Evolutionary conservation across 2,329 filamentous ascomycete species (phyloP).

Genomic region (Pyrenophora seminiperda): DNA sequence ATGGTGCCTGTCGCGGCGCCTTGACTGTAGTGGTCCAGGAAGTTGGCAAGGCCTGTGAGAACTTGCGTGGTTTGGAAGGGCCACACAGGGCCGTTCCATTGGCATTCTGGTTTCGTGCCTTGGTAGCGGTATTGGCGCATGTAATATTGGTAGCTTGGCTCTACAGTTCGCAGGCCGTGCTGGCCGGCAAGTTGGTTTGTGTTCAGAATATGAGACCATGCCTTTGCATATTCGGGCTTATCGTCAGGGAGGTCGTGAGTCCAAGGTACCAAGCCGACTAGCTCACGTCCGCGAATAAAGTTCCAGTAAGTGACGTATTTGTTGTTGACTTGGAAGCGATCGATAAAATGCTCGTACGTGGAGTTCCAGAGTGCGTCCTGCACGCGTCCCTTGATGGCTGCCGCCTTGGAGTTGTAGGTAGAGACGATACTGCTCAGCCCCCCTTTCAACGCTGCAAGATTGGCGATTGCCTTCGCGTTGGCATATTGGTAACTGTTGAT

Average conservation of each 20-base stretch:
- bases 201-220: slow-evolving; percentile 48
- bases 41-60: slow-evolving; percentile 50
- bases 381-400: slow-evolving; percentile 45
- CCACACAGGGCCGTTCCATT: slow-evolving; percentile 55
- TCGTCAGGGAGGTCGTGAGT: slow-evolving; percentile 52
- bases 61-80: slow-evolving; percentile 53
- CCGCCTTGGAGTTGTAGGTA: slow-evolving; percentile 33
- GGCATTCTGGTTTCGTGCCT: slow-evolving; percentile 47
- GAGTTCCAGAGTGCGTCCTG: slow-evolving; percentile 53
- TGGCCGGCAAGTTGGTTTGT: slow-evolving; percentile 42
- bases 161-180: slow-evolving; percentile 51
- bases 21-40: slow-evolving; percentile 50
- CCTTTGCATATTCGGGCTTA: slow-evolving; percentile 43
- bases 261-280: slow-evolving; percentile 54
- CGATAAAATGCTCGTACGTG: slow-evolving; percentile 53
- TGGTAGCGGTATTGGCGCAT: slow-evolving; percentile 53
- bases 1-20: slow-evolving; percentile 31
- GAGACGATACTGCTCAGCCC: slow-evolving; percentile 15
- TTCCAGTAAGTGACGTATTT: slow-evolving; percentile 48
- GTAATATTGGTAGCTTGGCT: slow-evolving; percentile 53
- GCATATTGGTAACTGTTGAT: slow-evolving; percentile 55
- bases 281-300: slow-evolving; percentile 51
- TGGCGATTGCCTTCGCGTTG: slow-evolving; percentile 51
- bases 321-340: slow-evolving; percentile 50
- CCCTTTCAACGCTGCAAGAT: slow-evolving; percentile 44